Conservation (phyloP, 257 asterid species). For the Nicotiana tomentosiformis region DNA sequence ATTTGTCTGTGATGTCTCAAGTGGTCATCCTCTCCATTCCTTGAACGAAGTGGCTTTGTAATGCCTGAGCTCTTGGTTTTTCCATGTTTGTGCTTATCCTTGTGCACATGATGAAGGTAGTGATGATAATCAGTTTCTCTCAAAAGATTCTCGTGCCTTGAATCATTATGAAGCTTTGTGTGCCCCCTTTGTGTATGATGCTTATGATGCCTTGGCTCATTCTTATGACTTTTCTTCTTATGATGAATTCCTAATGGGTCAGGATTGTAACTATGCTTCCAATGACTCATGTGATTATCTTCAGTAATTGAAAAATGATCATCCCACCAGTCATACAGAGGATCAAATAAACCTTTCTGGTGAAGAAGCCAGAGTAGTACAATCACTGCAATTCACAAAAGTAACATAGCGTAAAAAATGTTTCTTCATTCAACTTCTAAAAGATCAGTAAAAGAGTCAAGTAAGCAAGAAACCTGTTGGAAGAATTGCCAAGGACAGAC, state of each 20-base stretch:
- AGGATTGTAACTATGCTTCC: slow-evolving; percentile 28
- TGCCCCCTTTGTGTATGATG: slow-evolving; percentile 37
- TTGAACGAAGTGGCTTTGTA: slow-evolving; percentile 21
- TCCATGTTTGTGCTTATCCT: slow-evolving; percentile 61
- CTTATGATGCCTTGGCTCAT: slow-evolving; percentile 39
- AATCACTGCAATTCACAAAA: slow-evolving; percentile 43
- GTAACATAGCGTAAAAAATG: not conserved
- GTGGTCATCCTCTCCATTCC: slow-evolving; percentile 27
- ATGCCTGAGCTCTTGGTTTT: slow-evolving; percentile 37
- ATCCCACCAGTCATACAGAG: slow-evolving; percentile 95
- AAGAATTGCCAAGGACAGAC: slow-evolving; percentile 64
- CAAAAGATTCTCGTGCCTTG: slow-evolving; percentile 21
- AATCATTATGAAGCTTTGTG: slow-evolving; percentile 24
- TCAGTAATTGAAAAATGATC: slow-evolving; percentile 57
- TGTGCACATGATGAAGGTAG: slow-evolving; percentile 70
- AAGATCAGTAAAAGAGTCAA: not conserved
- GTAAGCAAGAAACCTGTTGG: slow-evolving; percentile 60
- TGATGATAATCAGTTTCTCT: slow-evolving; percentile 49
- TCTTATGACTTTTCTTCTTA: slow-evolving; percentile 36
- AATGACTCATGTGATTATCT: slow-evolving; percentile 8
- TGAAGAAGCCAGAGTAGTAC: slow-evolving; percentile 84
- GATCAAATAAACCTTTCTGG: slow-evolving; percentile 79
- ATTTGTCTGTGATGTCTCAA: slow-evolving; percentile 32
- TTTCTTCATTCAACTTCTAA: not conserved
- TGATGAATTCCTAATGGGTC: slow-evolving; percentile 21